Evolutionary conservation across 805 yeast genomes (phyloP).

Genomic region (Cyberlindnera maclurae): DNA sequence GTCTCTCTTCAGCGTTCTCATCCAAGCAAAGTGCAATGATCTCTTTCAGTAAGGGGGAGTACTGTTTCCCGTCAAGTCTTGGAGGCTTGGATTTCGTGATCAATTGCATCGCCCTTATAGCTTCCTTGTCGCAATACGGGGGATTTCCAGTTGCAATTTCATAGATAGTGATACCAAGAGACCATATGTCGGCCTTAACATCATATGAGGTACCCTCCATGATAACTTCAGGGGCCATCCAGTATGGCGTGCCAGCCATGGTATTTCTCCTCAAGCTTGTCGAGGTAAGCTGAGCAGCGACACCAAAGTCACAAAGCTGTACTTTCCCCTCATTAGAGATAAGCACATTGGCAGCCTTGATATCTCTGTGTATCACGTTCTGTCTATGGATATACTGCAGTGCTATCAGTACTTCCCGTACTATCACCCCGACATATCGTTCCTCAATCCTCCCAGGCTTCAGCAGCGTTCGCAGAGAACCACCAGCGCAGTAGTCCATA

Average conservation of each 20-base stretch:
- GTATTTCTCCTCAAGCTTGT: constrained; percentile 77
- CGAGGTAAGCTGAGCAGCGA: constrained; percentile 86
- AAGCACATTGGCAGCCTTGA: constrained; percentile 92
- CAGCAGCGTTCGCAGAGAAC: constrained; percentile 65
- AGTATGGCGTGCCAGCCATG: constrained; percentile 92
- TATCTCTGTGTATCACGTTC: constrained; percentile 93
- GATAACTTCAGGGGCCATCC: constrained; percentile 99
- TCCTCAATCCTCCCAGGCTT: constrained; percentile 89
- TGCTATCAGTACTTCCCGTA: constrained; percentile 75
- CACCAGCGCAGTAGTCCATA: constrained; percentile 98
- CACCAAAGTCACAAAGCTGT: constrained; percentile 95
- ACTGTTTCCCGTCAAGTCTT: constrained; percentile 83
- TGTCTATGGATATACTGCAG: constrained; percentile 74
- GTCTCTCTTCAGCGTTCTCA: constrained; percentile 86
- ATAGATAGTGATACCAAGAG: constrained; percentile 86
- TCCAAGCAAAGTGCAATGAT: constrained; percentile 87
- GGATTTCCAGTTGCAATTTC: constrained; percentile 97
- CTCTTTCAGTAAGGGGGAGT: constrained; percentile 71
- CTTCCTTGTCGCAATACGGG: constrained; percentile 93
- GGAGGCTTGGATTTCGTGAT: constrained; percentile 94
- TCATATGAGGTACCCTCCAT: constrained; percentile 86
- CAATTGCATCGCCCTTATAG: constrained; percentile 88
- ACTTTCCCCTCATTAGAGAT: constrained; percentile 86
- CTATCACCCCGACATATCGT: constrained; percentile 70
- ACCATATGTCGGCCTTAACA: constrained; percentile 95